Conservation (phyloP, 305 asterid genomes). For the Fraxinus sp. region DNA sequence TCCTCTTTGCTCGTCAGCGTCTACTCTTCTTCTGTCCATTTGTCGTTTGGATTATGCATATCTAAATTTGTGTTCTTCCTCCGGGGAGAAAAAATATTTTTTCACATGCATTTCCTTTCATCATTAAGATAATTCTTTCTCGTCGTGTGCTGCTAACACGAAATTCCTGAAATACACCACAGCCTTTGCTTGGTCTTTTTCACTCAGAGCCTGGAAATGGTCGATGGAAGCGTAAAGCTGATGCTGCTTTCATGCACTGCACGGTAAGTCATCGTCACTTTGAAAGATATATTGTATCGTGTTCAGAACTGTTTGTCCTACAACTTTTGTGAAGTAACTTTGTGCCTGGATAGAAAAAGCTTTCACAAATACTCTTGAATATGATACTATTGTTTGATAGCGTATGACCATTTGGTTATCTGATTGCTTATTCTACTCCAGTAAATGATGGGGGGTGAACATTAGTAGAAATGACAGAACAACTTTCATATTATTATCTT, state of each 20-base stretch:
- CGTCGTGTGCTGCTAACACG: background rate
- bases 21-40: background rate
- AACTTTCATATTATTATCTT: background rate
- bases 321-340: background rate
- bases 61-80: background rate
- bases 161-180: slow-evolving; percentile 30
- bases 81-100: background rate
- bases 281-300: background rate
- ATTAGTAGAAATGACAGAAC: background rate
- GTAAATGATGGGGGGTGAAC: background rate
- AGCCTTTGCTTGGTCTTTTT: slow-evolving; percentile 86
- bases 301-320: background rate
- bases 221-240: slow-evolving; percentile 87
- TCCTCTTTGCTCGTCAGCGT: background rate
- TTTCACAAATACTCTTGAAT: background rate
- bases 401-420: background rate
- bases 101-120: background rate
- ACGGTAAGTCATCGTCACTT: slow-evolving; percentile 40
- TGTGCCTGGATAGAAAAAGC: background rate
- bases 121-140: slow-evolving; percentile 6
- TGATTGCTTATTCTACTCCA: background rate
- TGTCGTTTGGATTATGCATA: background rate
- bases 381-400: background rate
- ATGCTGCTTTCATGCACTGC: slow-evolving; percentile 67
- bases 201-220: slow-evolving; percentile 74